Percentiles rank a stretch among this genome's conserved stretches.
Conservation (phyloP, 202 grass and related monocot genomes). For the Zizania palustris region DNA sequence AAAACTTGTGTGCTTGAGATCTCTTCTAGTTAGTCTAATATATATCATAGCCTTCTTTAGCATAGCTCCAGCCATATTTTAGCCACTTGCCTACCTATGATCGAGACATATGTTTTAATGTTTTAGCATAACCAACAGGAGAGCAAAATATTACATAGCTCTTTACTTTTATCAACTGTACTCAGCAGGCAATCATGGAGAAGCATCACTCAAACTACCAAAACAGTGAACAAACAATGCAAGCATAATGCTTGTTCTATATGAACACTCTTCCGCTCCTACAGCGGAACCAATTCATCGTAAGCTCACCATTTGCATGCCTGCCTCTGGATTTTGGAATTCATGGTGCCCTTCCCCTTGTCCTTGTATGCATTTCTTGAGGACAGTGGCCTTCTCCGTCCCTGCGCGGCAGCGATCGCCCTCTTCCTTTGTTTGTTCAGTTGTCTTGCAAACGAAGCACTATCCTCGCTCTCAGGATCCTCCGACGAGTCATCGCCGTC, state of each 20-base stretch:
- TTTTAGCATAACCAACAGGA: too few species aligned
- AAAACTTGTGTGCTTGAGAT: too few species aligned
- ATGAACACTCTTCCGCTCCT: not conserved
- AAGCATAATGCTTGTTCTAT: not conserved
- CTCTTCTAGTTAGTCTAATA: too few species aligned
- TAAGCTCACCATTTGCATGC: constrained; percentile 54
- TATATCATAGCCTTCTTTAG: too few species aligned
- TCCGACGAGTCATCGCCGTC: constrained; percentile 35
- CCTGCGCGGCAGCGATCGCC: constrained; percentile 54
- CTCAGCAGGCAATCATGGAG: not conserved
- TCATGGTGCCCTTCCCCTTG: constrained; percentile 84
- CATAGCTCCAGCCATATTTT: too few species aligned
- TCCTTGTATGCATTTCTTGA: constrained; percentile 90
- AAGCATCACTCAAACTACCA: not conserved
- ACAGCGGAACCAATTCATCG: not conserved
- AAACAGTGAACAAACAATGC: not conserved
- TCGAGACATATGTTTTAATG: too few species aligned
- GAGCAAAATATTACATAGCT: not conserved
- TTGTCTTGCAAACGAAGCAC: constrained; percentile 44
- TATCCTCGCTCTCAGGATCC: constrained; percentile 32
- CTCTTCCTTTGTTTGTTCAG: constrained; percentile 74
- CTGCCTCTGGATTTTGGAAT: constrained; percentile 86
- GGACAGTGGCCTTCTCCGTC: constrained; percentile 43
- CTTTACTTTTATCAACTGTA: not conserved
- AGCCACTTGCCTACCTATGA: too few species aligned